Conservation (phyloP, 2,329 filamentous ascomycete genomes). For the Epichloe typhina region DNA sequence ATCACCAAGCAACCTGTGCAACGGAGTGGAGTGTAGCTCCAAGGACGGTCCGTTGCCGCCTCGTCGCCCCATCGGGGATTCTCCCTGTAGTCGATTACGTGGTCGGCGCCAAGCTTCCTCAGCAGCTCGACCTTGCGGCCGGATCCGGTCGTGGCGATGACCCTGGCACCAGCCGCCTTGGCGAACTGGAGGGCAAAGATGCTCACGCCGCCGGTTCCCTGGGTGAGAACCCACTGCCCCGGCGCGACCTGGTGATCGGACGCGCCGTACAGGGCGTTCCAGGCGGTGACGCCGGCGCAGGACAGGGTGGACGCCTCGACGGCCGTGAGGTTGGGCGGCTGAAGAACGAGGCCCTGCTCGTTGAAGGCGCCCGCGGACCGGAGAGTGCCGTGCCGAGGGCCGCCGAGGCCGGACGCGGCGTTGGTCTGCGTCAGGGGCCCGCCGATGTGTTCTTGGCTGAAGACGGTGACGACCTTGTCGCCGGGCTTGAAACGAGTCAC, state of each 20-base stretch:
- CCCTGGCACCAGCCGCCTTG: conserved; percentile 33
- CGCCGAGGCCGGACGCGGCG: conserved; percentile 48
- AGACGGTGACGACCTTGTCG: conserved; percentile 46
- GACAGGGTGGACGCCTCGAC: conserved; percentile 43
- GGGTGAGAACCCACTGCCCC: conserved; percentile 47
- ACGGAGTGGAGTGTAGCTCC: no score
- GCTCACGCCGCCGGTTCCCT: conserved; percentile 59
- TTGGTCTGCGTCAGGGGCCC: conserved; percentile 25
- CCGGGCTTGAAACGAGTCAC: conserved; percentile 36
- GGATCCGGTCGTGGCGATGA: conserved; percentile 36
- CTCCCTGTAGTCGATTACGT: conserved; percentile 37
- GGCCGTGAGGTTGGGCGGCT: conserved; percentile 41
- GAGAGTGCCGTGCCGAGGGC: conserved; percentile 52
- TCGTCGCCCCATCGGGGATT: conserved; percentile 31
- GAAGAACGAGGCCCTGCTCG: conserved; percentile 52
- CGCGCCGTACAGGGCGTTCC: conserved; percentile 52
- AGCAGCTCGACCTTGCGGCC: conserved; percentile 29
- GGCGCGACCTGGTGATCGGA: conserved; percentile 32
- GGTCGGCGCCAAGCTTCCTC: conserved; percentile 33
- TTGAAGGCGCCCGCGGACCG: conserved; percentile 54
- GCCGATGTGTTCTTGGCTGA: conserved; percentile 41
- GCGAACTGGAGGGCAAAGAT: conserved; percentile 51
- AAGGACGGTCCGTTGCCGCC: conserved; percentile 12
- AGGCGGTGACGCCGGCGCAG: conserved; percentile 50
- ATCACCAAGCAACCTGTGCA: neutral